Conservation (phyloP, 2,329 filamentous ascomycete species). For the Verticillium zaregamsianum region DNA sequence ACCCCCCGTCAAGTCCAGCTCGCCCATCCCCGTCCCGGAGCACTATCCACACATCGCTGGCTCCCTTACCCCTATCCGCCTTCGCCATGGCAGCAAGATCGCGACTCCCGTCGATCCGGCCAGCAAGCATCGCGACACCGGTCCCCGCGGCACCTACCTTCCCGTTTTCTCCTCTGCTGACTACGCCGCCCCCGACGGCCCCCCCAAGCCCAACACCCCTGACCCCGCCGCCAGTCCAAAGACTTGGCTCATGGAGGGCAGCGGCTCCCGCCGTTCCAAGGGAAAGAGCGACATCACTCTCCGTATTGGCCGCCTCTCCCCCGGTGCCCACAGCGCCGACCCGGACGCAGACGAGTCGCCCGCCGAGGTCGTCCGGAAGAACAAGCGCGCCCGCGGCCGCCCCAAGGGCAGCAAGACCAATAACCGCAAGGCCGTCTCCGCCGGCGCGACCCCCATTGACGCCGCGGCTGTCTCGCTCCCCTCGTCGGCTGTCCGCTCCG, state of each 20-base stretch:
- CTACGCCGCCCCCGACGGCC: neutral
- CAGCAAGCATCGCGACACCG: neutral
- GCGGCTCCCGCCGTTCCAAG: neutral
- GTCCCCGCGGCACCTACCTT: neutral
- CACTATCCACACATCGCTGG: neutral
- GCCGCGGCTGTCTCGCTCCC: neutral
- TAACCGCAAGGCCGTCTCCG: neutral
- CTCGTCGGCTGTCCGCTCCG: neutral
- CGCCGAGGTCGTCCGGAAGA: neutral
- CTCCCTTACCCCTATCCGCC: neutral
- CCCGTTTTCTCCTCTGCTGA: neutral
- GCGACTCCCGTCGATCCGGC: neutral
- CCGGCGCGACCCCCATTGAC: neutral
- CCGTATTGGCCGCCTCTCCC: neutral
- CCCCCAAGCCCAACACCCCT: neutral
- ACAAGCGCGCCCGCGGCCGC: neutral
- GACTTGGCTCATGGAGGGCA: neutral
- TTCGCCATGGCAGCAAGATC: neutral
- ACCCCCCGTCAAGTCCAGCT: neutral
- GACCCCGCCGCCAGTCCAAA: neutral
- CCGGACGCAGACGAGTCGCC: neutral
- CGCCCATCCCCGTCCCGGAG: neutral
- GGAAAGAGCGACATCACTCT: neutral
- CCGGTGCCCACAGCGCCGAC: neutral
- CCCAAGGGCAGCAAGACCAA: slow-evolving; percentile 3